phyloP scores from a whole-genome alignment of 2,329 filamentous ascomycete genomes.

The Colletotrichum cordylinicola region DNA sequence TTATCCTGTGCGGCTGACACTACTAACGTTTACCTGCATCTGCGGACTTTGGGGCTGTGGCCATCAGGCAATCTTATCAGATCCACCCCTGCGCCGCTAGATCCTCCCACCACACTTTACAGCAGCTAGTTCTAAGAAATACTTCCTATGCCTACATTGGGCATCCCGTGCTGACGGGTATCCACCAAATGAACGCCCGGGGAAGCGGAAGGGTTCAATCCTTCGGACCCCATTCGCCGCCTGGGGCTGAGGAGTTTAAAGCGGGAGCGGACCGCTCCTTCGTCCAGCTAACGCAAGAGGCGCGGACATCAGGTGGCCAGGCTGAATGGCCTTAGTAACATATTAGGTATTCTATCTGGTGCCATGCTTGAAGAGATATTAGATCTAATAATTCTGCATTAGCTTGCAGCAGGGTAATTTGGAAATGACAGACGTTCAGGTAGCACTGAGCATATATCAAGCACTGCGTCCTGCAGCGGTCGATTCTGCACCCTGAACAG shows the following conservation, averaged over 20 bases:
- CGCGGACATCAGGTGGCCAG: too few relatives aligned
- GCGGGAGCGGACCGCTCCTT: background rate
- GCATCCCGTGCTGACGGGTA: background rate
- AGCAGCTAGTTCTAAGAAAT: fast-evolving
- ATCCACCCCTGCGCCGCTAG: background rate
- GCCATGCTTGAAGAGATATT: too few relatives aligned
- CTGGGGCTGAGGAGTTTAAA: background rate
- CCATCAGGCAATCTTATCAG: background rate
- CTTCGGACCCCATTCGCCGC: background rate
- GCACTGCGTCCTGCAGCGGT: too few relatives aligned
- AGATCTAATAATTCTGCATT: too few relatives aligned
- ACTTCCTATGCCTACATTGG: fast-evolving
- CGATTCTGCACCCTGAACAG: too few relatives aligned
- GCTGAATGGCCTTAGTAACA: too few relatives aligned
- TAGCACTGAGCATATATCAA: too few relatives aligned
- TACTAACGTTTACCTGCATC: background rate
- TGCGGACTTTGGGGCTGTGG: background rate
- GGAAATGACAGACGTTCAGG: too few relatives aligned
- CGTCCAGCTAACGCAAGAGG: too few relatives aligned
- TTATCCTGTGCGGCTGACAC: background rate
- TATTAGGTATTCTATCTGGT: too few relatives aligned
- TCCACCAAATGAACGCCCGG: background rate
- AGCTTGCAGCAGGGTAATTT: too few relatives aligned
- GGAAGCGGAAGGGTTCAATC: fast-evolving
- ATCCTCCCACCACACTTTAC: background rate